Evolutionary conservation across 495 filamentous ascomycete genomes (phyloP), one percentile per base, ranked within the genome.

Genomic region (Trypethelium eluteriae): DNA sequence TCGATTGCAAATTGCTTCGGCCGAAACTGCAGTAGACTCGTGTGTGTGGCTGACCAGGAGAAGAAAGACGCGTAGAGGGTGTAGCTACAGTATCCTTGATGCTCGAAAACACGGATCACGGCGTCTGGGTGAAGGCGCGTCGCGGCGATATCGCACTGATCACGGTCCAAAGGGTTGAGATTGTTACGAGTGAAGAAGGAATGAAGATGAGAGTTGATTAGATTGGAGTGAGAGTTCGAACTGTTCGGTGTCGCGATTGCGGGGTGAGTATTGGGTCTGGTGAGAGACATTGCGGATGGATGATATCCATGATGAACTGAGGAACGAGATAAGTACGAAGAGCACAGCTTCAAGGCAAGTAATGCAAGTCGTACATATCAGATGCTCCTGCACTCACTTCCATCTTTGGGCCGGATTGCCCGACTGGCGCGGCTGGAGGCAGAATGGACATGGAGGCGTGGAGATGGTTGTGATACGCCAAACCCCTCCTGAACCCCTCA

Each of bases 51-150:
- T 61, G 14, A 18, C 2, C 35, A 38, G 14, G 39, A 66, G 35
- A 46, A 14, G 35, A 56, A 38, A 18, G 69, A 61, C 14, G 81
- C 73, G 39, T 74, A 74, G 6, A 85, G 49, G 0, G 83, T 83
- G 67, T 78, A 78, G 32, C 82, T 84, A 67, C 83, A 86, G 70
- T 79, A 81, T 46, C 83, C 83, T 64, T 85, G 83, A 18, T 38
- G 41, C 14, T 38, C 34, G 12, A 68, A 36, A 10, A n/a, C 14
- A 25, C 34, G 41, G 10, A 68, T 59, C 5, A 35, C 38, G 2
- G 16, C 35, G 25, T 39, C 38, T 6, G 62, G 67, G 34, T 66
- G 66, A 1, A 59, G 67, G 14, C 57, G 10, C 3, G 41, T 16
- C 6, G 63, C 67, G n/a, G 39, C 12, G 6, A 10, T 38, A 38